Evolutionary conservation across 257 asterid species (phyloP).

Genomic region (Solanum chilense): DNA sequence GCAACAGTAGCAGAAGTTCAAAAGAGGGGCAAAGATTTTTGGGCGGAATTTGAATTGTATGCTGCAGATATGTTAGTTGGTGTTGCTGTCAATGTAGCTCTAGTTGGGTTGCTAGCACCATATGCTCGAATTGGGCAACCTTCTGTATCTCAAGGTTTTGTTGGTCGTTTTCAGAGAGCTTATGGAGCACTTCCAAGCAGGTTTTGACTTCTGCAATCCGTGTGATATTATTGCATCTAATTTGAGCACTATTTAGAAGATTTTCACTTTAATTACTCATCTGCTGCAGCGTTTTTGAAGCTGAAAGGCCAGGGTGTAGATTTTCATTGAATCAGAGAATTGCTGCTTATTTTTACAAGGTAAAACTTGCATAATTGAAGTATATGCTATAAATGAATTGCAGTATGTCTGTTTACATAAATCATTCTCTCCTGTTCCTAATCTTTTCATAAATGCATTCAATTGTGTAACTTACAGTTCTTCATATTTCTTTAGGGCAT

Average conservation of each 20-base stretch:
- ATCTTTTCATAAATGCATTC: background rate
- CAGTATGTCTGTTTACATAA: background rate
- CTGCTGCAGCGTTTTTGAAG: constrained; percentile 79
- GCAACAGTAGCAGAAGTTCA: constrained; percentile 98
- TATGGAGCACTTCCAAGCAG: constrained; percentile 96
- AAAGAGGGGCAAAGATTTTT: constrained; percentile 89
- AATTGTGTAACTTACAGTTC: background rate
- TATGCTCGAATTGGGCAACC: constrained; percentile 77
- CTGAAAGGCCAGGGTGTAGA: constrained; percentile 78
- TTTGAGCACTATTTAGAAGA: background rate
- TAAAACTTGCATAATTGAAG: constrained; percentile 5
- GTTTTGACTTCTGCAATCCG: constrained; percentile 15
- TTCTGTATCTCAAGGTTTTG: constrained; percentile 53
- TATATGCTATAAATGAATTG: background rate
- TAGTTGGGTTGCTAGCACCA: constrained; percentile 96
- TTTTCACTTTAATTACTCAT: background rate
- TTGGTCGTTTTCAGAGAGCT: constrained; percentile 58
- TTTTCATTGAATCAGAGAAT: constrained; percentile 75
- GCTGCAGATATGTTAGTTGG: constrained; percentile 93
- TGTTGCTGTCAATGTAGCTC: constrained; percentile 86
- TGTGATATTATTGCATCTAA: background rate
- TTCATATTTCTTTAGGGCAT: constrained; percentile 50
- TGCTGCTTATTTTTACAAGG: constrained; percentile 85
- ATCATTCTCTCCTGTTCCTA: background rate
- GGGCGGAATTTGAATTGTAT: constrained; percentile 94